A percentile compares a stretch with the other conserved stretches of the same genome.
Evolutionary conservation across 345 rosid species (phyloP).

Genomic region (Linum lewisii): DNA sequence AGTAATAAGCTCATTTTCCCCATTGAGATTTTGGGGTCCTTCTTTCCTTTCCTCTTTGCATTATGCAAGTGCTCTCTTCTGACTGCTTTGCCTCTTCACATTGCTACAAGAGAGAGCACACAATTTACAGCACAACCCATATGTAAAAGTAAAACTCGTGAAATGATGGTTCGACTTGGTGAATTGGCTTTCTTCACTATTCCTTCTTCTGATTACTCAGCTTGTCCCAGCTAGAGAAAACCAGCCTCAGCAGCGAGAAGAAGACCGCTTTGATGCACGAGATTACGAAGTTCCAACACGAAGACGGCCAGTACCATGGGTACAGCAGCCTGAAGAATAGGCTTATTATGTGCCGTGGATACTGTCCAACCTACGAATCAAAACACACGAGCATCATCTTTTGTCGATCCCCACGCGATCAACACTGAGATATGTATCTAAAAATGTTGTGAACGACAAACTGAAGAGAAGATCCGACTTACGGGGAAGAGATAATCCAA

Average conservation of each 20-base stretch:
- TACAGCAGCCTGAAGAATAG: slow-evolving; percentile 79
- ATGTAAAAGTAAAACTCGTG: too few species aligned
- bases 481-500: slow-evolving; percentile 90
- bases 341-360: slow-evolving; percentile 94
- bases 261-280: slow-evolving; percentile 60
- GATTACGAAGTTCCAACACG: slow-evolving; percentile 81
- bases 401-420: not conserved
- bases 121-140: too few species aligned
- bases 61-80: too few species aligned
- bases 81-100: too few species aligned
- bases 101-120: too few species aligned
- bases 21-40: too few species aligned
- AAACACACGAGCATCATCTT: not conserved
- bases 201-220: slow-evolving; percentile 28
- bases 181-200: slow-evolving; percentile 11
- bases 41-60: too few species aligned
- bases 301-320: slow-evolving; percentile 99
- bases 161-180: too few species aligned
- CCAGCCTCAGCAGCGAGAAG: slow-evolving; percentile 34
- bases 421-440: not conserved
- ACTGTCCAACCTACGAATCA: slow-evolving; percentile 70
- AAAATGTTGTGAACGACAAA: not conserved
- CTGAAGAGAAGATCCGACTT: slow-evolving; percentile 24
- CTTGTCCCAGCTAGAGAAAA: slow-evolving; percentile 52
- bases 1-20: too few species aligned